Conservation (phyloP, 306 rosid species). For the Lathyrus oleraceus region DNA sequence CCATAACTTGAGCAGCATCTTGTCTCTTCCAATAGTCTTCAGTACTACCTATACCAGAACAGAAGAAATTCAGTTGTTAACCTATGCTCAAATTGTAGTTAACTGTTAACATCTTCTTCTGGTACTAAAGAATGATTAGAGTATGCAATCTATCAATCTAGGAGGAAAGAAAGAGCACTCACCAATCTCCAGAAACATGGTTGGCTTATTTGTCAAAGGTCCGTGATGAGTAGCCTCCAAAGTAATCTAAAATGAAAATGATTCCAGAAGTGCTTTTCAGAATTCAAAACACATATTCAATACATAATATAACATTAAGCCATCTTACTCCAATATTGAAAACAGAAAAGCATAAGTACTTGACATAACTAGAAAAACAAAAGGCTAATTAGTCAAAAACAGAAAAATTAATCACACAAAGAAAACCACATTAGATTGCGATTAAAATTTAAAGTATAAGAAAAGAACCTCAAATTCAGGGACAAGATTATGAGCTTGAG, state of each 20-base stretch:
- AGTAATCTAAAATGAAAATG: conserved; percentile 60
- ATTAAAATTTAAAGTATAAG: neutral
- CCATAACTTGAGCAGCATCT: conserved; percentile 90
- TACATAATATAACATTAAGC: conserved; percentile 8
- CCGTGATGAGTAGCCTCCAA: conserved; percentile 98
- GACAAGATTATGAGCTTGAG: conserved; percentile 64
- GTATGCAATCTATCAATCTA: conserved; percentile 19
- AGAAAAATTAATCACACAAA: too few relatives aligned
- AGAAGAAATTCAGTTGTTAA: conserved; percentile 4
- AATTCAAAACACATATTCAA: neutral
- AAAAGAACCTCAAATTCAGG: conserved; percentile 87
- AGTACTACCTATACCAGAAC: conserved; percentile 76
- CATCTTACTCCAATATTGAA: neutral
- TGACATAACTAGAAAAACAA: too few relatives aligned
- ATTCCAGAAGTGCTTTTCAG: neutral
- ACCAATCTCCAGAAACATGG: conserved; percentile 96
- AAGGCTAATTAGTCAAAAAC: too few relatives aligned
- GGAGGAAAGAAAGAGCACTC: conserved; percentile 35
- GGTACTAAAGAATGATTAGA: neutral
- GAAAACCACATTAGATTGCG: conserved; percentile 1
- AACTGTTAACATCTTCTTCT: neutral
- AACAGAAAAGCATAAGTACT: too few relatives aligned
- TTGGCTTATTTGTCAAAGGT: conserved; percentile 73
- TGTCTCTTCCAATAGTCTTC: conserved; percentile 94
- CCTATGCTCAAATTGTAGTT: conserved; percentile 11